Evolutionary conservation across 495 filamentous ascomycete species (phyloP).

Genomic region (Trichocladium uniseriatum): DNA sequence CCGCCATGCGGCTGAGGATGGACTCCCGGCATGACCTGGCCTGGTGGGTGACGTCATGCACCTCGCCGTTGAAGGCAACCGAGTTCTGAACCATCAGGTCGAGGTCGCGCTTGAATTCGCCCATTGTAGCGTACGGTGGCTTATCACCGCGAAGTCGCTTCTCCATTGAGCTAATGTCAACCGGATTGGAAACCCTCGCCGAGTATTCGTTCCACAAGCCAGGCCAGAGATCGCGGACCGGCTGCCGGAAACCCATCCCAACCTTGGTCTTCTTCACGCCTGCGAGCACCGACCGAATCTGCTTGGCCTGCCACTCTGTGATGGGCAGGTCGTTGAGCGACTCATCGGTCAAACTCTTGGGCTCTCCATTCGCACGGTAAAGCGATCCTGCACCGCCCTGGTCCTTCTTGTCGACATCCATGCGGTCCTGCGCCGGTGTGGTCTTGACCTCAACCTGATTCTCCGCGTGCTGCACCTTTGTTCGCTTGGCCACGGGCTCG

Average conservation of each 20-base stretch:
- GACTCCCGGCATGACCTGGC: constrained; percentile 52
- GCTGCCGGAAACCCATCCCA: constrained; percentile 58
- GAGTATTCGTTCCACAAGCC: constrained; percentile 53
- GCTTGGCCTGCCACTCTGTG: constrained; percentile 38
- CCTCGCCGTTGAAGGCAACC: constrained; percentile 67
- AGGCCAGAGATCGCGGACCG: constrained; percentile 54
- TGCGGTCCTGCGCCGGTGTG: constrained; percentile 1
- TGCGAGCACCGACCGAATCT: constrained; percentile 45
- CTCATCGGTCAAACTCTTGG: constrained; percentile 18
- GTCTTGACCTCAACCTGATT: constrained; percentile 24
- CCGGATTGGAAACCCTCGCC: constrained; percentile 60
- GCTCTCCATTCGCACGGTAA: constrained; percentile 6
- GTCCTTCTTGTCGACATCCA: constrained; percentile 15
- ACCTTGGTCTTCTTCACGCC: constrained; percentile 75
- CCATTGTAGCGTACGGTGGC: constrained; percentile 50
- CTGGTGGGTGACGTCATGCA: constrained; percentile 57
- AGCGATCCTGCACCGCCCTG: not conserved
- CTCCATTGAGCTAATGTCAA: constrained; percentile 80
- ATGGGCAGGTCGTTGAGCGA: constrained; percentile 28
- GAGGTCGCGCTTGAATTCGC: constrained; percentile 62
- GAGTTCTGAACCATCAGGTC: constrained; percentile 67
- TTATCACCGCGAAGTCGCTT: constrained; percentile 61
- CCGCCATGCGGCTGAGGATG: constrained; percentile 52
- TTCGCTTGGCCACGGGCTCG: constrained; percentile 69
- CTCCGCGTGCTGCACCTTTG: constrained; percentile 38